These are phyloP conservation scores for Vanrija sp. DNA, from an alignment of 1,284 basidiomycete species.

Conservation along the genomic window DNA sequence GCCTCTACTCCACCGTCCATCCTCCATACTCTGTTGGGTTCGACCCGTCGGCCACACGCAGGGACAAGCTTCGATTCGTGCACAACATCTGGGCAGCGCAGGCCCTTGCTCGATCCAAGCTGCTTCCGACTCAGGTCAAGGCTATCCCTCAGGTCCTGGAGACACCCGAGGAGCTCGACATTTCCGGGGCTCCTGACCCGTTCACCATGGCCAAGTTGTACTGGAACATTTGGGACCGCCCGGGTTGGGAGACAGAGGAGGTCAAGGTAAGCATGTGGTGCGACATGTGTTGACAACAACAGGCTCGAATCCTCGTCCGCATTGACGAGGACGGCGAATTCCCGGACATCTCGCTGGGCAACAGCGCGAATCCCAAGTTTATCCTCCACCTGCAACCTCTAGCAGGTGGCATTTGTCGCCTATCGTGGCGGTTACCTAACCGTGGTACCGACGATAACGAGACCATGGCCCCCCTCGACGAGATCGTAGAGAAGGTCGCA, in stretches of 20 bases:
- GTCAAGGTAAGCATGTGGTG: slow-evolving; percentile 57
- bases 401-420: slow-evolving; percentile 70
- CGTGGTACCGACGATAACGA: no score
- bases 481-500: background rate
- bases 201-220: slow-evolving; percentile 8
- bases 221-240: slow-evolving; percentile 15
- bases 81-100: slow-evolving; percentile 81
- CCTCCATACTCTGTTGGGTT: slow-evolving; percentile 63
- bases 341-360: background rate
- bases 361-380: slow-evolving; percentile 60
- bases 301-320: slow-evolving; percentile 65
- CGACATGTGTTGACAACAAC: no score
- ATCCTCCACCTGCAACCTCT: slow-evolving; percentile 65
- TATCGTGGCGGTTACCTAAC: slow-evolving; percentile 9
- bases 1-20: slow-evolving; percentile 66
- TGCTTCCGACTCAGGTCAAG: slow-evolving; percentile 37
- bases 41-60: slow-evolving; percentile 60
- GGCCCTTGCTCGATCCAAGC: slow-evolving; percentile 66
- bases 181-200: background rate
- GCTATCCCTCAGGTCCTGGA: slow-evolving; percentile 55
- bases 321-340: slow-evolving; percentile 62
- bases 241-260: slow-evolving; percentile 10
- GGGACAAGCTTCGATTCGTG: slow-evolving; percentile 75
- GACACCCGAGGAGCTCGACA: slow-evolving; percentile 58
- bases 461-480: no score